Evolutionary conservation across 2,329 filamentous ascomycete genomes (phyloP).

Genomic region (Emericellopsis cladophorae): DNA sequence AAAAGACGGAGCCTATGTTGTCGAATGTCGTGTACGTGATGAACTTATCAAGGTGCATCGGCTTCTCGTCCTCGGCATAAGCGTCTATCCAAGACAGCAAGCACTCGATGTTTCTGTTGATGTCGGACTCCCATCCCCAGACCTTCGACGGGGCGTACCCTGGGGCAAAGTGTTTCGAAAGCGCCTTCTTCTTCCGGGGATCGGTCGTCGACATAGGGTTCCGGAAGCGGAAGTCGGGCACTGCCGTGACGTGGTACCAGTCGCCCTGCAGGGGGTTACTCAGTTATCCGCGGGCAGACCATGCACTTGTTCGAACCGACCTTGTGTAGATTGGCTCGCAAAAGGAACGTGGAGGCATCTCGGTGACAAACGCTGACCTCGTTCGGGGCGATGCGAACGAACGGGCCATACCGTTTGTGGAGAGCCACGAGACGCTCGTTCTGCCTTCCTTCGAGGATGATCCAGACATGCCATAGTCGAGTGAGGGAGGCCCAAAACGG

Average conservation of each 20-base stretch:
- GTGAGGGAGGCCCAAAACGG: slow-evolving; percentile 1
- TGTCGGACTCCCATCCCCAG: no score
- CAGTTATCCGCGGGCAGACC: no score
- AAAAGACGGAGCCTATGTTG: no score
- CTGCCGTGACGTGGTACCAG: not conserved
- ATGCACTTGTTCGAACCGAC: not conserved
- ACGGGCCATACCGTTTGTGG: not conserved
- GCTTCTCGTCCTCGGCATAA: no score
- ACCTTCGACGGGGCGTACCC: no score
- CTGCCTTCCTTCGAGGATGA: not conserved
- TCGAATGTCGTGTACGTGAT: no score
- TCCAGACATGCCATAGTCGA: not conserved
- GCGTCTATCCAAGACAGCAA: no score
- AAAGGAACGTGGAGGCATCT: not conserved
- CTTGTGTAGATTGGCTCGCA: not conserved
- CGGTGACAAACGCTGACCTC: no score
- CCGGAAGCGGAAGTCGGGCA: not conserved
- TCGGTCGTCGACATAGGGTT: not conserved
- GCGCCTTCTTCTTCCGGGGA: not conserved
- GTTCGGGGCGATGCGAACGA: no score
- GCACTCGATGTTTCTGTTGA: no score
- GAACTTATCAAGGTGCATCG: no score
- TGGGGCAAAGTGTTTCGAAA: not conserved
- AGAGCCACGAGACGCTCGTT: not conserved
- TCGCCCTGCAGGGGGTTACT: not conserved